These are phyloP conservation scores for Achlya hypogyna DNA, from an alignment of 352 stramenopile genomes.

Conservation along the genomic window DNA sequence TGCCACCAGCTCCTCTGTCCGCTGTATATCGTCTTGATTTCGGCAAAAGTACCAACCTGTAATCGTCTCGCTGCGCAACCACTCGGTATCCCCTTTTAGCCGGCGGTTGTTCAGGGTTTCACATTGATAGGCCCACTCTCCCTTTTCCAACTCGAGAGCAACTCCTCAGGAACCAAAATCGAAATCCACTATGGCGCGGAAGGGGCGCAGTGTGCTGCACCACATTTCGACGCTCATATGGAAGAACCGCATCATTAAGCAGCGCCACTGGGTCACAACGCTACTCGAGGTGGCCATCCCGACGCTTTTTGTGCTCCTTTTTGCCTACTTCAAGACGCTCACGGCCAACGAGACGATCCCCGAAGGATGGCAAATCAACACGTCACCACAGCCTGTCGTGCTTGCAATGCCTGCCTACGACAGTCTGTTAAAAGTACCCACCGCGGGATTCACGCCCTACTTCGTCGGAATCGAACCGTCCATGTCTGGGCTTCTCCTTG, in stretches of 20 bases:
- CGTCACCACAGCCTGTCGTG: constrained; percentile 20
- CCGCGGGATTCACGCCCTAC: constrained; percentile 30
- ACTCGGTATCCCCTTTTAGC: no score
- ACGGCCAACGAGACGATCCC: constrained; percentile 40
- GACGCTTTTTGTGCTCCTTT: constrained; percentile 46
- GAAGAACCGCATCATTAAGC: constrained; percentile 65
- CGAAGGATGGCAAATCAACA: constrained; percentile 33
- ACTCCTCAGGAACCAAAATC: not conserved
- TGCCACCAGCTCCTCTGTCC: no score
- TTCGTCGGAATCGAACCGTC: constrained; percentile 49
- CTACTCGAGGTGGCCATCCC: constrained; percentile 45
- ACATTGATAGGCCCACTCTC: no score
- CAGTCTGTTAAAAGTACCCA: constrained; percentile 10
- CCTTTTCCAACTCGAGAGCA: no score
- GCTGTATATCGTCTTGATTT: no score
- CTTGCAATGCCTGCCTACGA: constrained; percentile 28
- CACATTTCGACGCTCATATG: constrained; percentile 39
- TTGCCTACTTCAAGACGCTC: constrained; percentile 44
- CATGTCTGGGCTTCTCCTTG: constrained; percentile 38
- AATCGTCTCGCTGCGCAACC: no score
- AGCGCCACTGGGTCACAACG: constrained; percentile 40
- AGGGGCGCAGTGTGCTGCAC: not conserved
- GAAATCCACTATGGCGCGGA: not conserved
- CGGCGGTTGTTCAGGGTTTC: no score
- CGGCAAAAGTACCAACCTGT: no score